Conservation (phyloP, 1,284 basidiomycete genomes). For the Cutaneotrichosporon cavernicola region DNA sequence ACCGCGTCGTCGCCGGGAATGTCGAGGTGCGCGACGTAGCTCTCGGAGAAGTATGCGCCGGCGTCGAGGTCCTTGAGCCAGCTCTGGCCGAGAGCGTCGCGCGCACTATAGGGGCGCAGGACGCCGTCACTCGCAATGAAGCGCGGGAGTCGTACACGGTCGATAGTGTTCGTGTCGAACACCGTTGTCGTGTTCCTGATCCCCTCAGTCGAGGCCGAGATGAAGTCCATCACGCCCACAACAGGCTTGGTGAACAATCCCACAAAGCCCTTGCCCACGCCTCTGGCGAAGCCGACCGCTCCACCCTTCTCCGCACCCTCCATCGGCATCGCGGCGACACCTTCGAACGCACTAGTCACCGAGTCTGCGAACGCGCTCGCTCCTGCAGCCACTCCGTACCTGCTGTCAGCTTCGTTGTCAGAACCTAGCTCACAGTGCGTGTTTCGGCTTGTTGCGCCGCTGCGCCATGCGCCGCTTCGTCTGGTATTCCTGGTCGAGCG, state of each 20-base stretch:
- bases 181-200: conserved; percentile 98
- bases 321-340: conserved; percentile 92
- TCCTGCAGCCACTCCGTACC: conserved; percentile 90
- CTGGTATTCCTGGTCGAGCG: conserved; percentile 95
- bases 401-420: conserved; percentile 40
- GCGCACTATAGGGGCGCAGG: conserved; percentile 77
- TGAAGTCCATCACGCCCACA: conserved; percentile 93
- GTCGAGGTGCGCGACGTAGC: conserved; percentile 89
- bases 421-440: conserved; percentile 71
- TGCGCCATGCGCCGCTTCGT: conserved; percentile 81
- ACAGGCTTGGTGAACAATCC: conserved; percentile 95
- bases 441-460: conserved; percentile 88
- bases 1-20: conserved; percentile 78
- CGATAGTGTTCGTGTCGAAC: conserved; percentile 88
- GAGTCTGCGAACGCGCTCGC: conserved; percentile 92
- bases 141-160: conserved; percentile 84
- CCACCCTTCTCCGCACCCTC: conserved; percentile 95
- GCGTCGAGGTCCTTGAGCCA: conserved; percentile 81
- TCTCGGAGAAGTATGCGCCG: conserved; percentile 77
- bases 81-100: conserved; percentile 90
- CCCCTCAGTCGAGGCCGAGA: conserved; percentile 95
- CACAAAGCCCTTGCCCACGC: conserved; percentile 92
- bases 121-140: conserved; percentile 83
- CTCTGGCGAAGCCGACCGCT: conserved; percentile 95
- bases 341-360: conserved; percentile 92